These are phyloP conservation scores for Fusarium sarcochroum DNA, from an alignment of 2,329 filamentous ascomycete genomes.

Conservation along the genomic window DNA sequence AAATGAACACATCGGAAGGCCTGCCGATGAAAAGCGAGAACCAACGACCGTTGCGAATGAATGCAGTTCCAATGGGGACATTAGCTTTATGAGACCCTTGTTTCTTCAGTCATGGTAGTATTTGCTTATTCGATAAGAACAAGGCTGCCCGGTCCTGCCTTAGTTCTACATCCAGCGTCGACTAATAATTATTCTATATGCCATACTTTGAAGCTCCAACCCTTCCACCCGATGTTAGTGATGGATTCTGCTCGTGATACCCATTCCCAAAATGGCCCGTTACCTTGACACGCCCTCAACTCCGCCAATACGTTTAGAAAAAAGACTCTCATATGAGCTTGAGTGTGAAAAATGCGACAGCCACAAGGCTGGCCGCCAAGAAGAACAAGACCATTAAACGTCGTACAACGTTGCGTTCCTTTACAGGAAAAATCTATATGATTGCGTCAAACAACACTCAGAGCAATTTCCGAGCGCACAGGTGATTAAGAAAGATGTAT, in stretches of 20 bases:
- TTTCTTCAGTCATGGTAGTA: slow-evolving; percentile 18
- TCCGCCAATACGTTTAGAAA: slow-evolving; percentile 38
- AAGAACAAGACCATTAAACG: slow-evolving; percentile 38
- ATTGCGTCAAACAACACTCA: slow-evolving; percentile 43
- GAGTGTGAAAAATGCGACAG: slow-evolving; percentile 27
- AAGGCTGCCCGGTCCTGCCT: slow-evolving; percentile 39
- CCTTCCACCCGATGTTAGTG: slow-evolving; percentile 10
- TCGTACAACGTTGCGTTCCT: slow-evolving; percentile 43
- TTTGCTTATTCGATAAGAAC: slow-evolving; percentile 32
- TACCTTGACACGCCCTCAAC: slow-evolving; percentile 41
- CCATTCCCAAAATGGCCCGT: slow-evolving; percentile 39
- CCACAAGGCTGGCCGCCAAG: slow-evolving; percentile 22
- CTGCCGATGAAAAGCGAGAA: not conserved
- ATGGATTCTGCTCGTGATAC: slow-evolving; percentile 43
- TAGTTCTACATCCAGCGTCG: slow-evolving; percentile 38
- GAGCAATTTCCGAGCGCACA: slow-evolving; percentile 27
- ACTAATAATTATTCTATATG: slow-evolving; percentile 43
- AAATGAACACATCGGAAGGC: not conserved
- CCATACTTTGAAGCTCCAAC: slow-evolving; percentile 27
- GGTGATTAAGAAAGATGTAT: slow-evolving; percentile 39
- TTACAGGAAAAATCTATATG: slow-evolving; percentile 44
- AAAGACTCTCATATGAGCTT: slow-evolving; percentile 4
- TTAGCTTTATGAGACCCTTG: not conserved
- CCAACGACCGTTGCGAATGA: too few relatives aligned
- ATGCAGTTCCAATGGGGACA: too few relatives aligned